These are phyloP conservation scores for Chlamydomonas schloesseri DNA, from an alignment of 139 green algal genomes.

Conservation along the genomic window DNA sequence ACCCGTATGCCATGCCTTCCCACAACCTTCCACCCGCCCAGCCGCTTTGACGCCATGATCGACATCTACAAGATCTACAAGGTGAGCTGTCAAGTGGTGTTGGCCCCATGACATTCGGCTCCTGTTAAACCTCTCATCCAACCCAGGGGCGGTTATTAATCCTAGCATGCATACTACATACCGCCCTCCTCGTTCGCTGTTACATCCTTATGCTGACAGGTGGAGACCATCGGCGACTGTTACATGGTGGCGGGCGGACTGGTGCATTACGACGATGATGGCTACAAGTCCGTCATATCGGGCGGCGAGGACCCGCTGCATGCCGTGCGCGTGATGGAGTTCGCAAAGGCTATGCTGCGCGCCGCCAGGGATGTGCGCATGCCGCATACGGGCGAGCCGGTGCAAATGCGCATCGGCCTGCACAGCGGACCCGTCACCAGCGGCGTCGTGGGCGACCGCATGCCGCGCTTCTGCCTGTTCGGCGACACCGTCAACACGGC, in stretches of 20 bases:
- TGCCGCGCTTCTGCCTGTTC: conserved; percentile 53
- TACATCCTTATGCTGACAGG: no score
- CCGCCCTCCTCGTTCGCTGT: no score
- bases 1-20: no score
- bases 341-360: conserved; percentile 46
- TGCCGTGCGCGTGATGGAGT: conserved; percentile 38
- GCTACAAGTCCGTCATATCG: conserved; percentile 29
- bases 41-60: conserved; percentile 4
- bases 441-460: conserved; percentile 33
- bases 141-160: no score
- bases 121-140: no score
- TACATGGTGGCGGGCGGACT: neutral
- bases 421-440: conserved; percentile 37
- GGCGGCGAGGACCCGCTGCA: conserved; percentile 46
- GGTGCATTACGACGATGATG: neutral
- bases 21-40: neutral
- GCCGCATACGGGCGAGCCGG: conserved; percentile 52
- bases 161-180: no score
- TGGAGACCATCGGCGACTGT: neutral
- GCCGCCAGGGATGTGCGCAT: conserved; percentile 21
- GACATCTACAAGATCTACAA: conserved; percentile 37
- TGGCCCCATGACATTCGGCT: no score
- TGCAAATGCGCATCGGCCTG: conserved; percentile 39
- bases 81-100: no score
- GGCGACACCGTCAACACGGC: conserved; percentile 66